phyloP scores from a whole-genome alignment of 2,329 filamentous ascomycete species.

The Diaporthe caulivora region DNA sequence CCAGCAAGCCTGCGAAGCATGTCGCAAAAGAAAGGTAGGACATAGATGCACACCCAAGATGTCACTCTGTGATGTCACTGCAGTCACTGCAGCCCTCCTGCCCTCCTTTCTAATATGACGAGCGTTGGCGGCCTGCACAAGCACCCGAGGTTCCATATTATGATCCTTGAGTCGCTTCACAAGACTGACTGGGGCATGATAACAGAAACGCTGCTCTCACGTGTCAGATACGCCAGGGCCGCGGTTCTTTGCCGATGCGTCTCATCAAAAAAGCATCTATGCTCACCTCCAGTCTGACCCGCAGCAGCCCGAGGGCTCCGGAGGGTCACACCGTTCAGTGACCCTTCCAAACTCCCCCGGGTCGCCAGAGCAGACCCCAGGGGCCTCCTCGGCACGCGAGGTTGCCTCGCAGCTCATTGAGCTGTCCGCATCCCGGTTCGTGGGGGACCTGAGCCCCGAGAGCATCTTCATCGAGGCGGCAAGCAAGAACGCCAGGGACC shows the following conservation, averaged over 20 bases:
- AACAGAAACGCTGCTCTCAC: slow-evolving; percentile 46
- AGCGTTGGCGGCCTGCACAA: neutral
- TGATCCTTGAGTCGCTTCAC: neutral
- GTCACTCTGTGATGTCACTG: neutral
- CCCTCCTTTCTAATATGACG: slow-evolving; percentile 37
- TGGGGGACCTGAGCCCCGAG: slow-evolving; percentile 48
- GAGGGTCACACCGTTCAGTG: slow-evolving; percentile 39
- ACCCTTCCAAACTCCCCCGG: slow-evolving; percentile 42
- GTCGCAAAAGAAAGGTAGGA: slow-evolving; percentile 66
- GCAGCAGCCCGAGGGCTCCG: slow-evolving; percentile 26
- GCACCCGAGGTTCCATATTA: neutral
- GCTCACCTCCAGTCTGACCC: slow-evolving; percentile 12
- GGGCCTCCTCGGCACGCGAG: slow-evolving; percentile 42
- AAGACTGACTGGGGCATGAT: neutral
- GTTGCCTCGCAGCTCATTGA: slow-evolving; percentile 47
- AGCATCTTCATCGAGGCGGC: slow-evolving; percentile 48
- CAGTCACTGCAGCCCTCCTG: neutral
- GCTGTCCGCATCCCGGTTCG: slow-evolving; percentile 52
- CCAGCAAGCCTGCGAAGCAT: slow-evolving; percentile 67
- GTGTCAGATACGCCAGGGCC: slow-evolving; percentile 40
- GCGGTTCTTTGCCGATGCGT: slow-evolving; percentile 14
- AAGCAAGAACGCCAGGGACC: slow-evolving; percentile 3
- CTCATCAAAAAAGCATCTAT: slow-evolving; percentile 9
- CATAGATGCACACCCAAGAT: neutral
- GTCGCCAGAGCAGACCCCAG: slow-evolving; percentile 39